Evolutionary conservation across 768 basidiomycete species (phyloP), one percentile per base, ranked within the genome.

Genomic region (Boletus fagicola): DNA sequence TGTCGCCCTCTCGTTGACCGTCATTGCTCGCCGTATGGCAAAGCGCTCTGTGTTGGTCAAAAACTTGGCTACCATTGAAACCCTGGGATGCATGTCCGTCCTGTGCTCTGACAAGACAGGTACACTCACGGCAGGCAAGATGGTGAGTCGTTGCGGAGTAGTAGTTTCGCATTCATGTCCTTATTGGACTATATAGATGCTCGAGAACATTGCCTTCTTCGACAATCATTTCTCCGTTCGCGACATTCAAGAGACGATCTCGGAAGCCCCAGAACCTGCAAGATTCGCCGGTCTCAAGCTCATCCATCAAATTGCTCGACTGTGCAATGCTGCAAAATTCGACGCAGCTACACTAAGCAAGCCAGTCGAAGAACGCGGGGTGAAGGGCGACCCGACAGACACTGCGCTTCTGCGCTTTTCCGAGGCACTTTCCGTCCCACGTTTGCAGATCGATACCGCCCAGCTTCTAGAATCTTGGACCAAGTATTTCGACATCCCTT

Each of bases 301-400:
- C 35, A 35, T 79, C 10, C 75, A 74, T 36, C 66, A 73, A 31
- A 68, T 83, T 18, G 71, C 78, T 24, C 77, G 78, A 7, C 69
- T 86, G 11, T 85, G 84, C 69, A 85, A 85, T 53, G 79, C 77
- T 1, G 83, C 84, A 1, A 72, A 73, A 20, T 84, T 84, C 33
- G 78, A 79, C 26, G 65, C 68, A 18, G 43, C 54, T n/a, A 61
- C 68, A 4, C 61, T 52, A 8, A n/a, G 52, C 36, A 58, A 54
- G 28, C 72, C 69, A 24, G 20, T 74, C 6, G 69, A 68, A 10
- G 70, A 75, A 15, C 74, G 74, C 11, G 44, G 58, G 20, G 70
- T 74, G 57, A 75, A 74, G 42, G 77, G 77, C 8, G 81, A 83
- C 65, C 77, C 81, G 3, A 83, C 81, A 0, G 82, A 84, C 54